Percentiles rank a stretch among this genome's conserved stretches.
Evolutionary conservation across 306 rosid species (phyloP).

Genomic region (Cucurbita argyrosperma): DNA sequence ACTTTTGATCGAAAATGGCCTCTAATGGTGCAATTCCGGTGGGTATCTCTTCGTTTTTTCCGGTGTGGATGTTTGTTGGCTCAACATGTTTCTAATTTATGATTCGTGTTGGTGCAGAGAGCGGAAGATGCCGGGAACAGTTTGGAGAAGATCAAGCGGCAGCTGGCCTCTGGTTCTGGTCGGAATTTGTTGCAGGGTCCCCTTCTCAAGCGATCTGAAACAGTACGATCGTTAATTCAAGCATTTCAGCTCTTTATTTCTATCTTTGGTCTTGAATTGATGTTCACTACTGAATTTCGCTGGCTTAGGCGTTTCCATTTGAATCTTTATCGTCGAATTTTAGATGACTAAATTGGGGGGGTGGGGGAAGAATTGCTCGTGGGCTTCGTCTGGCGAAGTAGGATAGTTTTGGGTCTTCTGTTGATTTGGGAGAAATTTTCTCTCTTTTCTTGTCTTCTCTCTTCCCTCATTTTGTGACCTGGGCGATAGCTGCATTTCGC

Average conservation of each 20-base stretch:
- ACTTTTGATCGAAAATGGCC: conserved; percentile 51
- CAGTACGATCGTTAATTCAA: conserved; percentile 29
- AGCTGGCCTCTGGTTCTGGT: conserved; percentile 83
- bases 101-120: conserved; percentile 34
- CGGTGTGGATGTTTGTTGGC: not conserved
- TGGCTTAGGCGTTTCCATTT: not conserved
- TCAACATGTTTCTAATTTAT: not conserved
- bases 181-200: conserved; percentile 86
- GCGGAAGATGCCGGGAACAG: conserved; percentile 57
- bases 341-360: not conserved
- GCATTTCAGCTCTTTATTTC: not conserved
- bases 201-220: conserved; percentile 97
- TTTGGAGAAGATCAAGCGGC: conserved; percentile 98
- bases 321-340: not conserved
- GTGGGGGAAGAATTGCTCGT: not conserved
- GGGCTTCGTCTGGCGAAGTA: not conserved
- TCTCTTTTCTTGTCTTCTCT: too few relatives aligned
- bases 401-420: not conserved
- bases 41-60: conserved; percentile 4
- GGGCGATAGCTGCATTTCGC: not conserved
- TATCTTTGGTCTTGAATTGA: not conserved
- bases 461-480: not conserved
- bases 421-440: not conserved
- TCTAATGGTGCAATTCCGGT: conserved; percentile 59
- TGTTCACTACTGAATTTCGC: not conserved